Evolutionary conservation across 1,139 yeast species (phyloP), one percentile per base, ranked within the genome.

Genomic region (Debaryomyces psychrophilus): DNA sequence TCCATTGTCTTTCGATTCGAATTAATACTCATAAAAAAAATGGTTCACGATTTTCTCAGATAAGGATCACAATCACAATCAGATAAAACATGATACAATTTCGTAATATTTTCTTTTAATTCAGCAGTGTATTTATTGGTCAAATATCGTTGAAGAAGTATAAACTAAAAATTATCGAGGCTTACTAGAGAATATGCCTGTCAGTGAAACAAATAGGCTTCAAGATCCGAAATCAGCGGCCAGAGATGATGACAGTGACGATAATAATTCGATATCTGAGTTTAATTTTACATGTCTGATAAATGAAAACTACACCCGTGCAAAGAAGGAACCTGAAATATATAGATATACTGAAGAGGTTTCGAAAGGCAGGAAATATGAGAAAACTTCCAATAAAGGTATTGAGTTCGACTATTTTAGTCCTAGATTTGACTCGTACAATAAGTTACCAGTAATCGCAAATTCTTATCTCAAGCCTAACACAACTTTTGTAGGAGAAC

Each of bases 401-500:
- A 25, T 43, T 11, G 29, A 37, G 20, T 46, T 46, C 31, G 49
- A 46, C 20, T 38, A 46, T 12, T 46, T 46, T 35, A 36, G 34
- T 7, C 28, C 41, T n/a, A 35, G 31, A 8, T 22, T 28, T 27
- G 34, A 50, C 34, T 42, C 48, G 11, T 44, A 43, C 31, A 45
- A 52, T 31, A 47, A 43, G 15, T 31, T 50, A 9, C 65, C 67
- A 6, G 40, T 44, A 3, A 57, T 68, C 33, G 44, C 53, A 41
- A 70, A 62, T 51, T 62, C 73, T 3, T 77, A 78, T 48, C 67
- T 87, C 25, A 76, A 80, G 48, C 86, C 93, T 5, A 86, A 87
- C 44, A 74, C 89, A 27, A 69, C 64, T 37, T 88, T 83, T 55
- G 61, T 73, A 5, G 96, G 96, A 1, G 80, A 83, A 18, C 96